These are phyloP conservation scores for Geosiphon pyriformis DNA, from an alignment of 192 early-diverging fungal species.

Conservation along the genomic window DNA sequence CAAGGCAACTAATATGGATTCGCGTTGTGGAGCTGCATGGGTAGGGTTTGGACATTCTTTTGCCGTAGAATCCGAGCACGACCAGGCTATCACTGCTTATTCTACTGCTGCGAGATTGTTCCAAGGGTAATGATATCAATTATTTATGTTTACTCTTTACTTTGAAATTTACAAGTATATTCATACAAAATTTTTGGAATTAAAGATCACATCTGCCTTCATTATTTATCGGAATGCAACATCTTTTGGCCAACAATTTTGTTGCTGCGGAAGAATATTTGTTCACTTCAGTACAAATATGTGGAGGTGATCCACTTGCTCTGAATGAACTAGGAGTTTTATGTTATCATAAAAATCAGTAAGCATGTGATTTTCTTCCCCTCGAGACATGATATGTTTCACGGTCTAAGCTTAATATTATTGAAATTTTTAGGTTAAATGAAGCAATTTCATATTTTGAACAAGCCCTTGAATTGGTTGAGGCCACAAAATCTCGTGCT, in stretches of 20 bases:
- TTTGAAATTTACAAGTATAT: not conserved
- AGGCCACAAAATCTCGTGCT: constrained; percentile 37
- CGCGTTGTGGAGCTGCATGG: constrained; percentile 65
- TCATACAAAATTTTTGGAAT: constrained; percentile 12
- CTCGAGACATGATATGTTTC: constrained; percentile 3
- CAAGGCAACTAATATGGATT: constrained; percentile 58
- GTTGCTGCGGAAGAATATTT: constrained; percentile 59
- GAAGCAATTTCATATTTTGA: constrained; percentile 50
- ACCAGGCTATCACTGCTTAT: constrained; percentile 74
- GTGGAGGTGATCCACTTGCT: constrained; percentile 59
- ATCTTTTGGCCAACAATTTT: constrained; percentile 55
- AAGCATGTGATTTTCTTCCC: constrained; percentile 23
- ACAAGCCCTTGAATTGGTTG: constrained; percentile 45
- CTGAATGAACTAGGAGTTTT: constrained; percentile 70
- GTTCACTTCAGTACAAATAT: constrained; percentile 40
- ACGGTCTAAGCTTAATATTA: not conserved
- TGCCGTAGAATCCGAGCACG: constrained; percentile 65
- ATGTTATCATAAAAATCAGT: constrained; percentile 47
- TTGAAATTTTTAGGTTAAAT: constrained; percentile 39
- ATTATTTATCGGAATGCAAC: constrained; percentile 77
- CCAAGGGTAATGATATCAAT: constrained; percentile 49
- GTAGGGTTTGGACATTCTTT: constrained; percentile 78
- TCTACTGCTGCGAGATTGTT: constrained; percentile 54
- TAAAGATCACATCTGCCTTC: constrained; percentile 60
- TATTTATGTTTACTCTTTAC: not conserved